A percentile compares a stretch with the other conserved stretches of the same genome.
Conservation (phyloP, 2,329 filamentous ascomycete species). For the Colletotrichum aenigma region DNA sequence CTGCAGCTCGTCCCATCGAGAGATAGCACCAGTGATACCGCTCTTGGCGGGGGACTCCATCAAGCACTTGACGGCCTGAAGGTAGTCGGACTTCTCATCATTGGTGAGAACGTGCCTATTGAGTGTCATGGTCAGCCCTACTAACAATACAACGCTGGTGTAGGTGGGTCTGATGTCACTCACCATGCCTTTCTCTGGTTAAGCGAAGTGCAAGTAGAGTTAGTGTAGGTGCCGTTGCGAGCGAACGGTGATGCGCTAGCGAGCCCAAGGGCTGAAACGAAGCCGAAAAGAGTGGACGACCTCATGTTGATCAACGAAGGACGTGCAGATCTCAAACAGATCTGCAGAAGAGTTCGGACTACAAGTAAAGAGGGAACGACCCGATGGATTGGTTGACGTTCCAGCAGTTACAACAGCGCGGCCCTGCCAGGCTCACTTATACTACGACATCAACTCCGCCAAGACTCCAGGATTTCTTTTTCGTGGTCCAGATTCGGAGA, state of each 20-base stretch:
- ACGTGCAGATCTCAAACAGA: background rate
- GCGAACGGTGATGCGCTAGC: background rate
- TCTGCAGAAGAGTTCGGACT: background rate
- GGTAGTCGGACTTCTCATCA: conserved; percentile 1
- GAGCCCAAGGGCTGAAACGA: background rate
- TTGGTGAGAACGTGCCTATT: conserved; percentile 2
- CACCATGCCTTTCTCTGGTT: conserved; percentile 6
- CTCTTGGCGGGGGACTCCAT: conserved; percentile 8
- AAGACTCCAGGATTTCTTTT: background rate
- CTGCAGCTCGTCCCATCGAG: conserved; percentile 9
- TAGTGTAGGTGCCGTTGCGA: background rate
- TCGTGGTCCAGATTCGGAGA: background rate
- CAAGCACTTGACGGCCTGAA: conserved; percentile 7
- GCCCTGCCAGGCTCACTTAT: background rate
- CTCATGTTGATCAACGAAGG: background rate
- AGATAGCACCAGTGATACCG: background rate
- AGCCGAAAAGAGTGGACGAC: background rate
- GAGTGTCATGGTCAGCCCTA: background rate
- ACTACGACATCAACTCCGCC: background rate
- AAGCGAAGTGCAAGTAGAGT: background rate
- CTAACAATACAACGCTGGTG: no score
- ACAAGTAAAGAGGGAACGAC: background rate
- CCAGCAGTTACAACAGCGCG: background rate
- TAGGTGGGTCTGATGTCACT: background rate
- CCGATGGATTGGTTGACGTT: background rate